These are phyloP conservation scores for Fusarium nisikadoi DNA, from an alignment of 2,329 filamentous ascomycete species.

Conservation along the genomic window DNA sequence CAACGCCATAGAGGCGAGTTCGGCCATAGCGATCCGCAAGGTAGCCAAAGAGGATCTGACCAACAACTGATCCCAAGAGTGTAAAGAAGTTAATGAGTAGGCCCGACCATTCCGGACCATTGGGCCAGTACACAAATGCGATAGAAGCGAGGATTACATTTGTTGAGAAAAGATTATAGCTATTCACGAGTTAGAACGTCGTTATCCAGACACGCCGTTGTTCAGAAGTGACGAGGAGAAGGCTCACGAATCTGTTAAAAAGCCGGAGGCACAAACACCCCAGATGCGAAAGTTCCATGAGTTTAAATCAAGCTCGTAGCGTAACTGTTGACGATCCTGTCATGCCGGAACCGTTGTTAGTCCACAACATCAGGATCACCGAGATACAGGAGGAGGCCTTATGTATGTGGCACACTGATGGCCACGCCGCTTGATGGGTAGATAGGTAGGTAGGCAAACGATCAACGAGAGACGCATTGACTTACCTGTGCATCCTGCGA, in stretches of 20 bases:
- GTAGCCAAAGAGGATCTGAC: conserved; percentile 64
- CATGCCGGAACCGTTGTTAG: conserved; percentile 24
- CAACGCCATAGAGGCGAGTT: conserved; percentile 66
- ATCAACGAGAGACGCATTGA: conserved; percentile 19
- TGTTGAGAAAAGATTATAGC: conserved; percentile 65
- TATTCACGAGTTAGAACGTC: conserved; percentile 36
- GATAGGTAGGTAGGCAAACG: background rate
- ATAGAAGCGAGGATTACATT: conserved; percentile 65
- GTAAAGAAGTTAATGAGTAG: conserved; percentile 64
- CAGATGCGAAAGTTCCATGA: conserved; percentile 66
- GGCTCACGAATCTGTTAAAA: conserved; percentile 63
- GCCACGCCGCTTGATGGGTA: background rate
- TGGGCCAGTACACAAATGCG: conserved; percentile 63
- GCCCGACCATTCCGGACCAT: conserved; percentile 56
- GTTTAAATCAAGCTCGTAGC: conserved; percentile 65
- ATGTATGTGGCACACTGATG: conserved; percentile 5
- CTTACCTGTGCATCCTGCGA: conserved; percentile 60
- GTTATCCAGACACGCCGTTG: background rate
- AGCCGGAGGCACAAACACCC: conserved; percentile 65
- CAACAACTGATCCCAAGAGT: conserved; percentile 62
- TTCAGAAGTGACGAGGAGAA: background rate
- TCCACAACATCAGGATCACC: background rate
- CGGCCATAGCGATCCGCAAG: conserved; percentile 66
- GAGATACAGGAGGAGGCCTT: conserved; percentile 20
- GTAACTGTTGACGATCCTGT: conserved; percentile 62